A percentile compares a stretch with the other conserved stretches of the same genome.
phyloP scores from a whole-genome alignment of 1,284 basidiomycete genomes.

The Cryptococcus sp. region DNA sequence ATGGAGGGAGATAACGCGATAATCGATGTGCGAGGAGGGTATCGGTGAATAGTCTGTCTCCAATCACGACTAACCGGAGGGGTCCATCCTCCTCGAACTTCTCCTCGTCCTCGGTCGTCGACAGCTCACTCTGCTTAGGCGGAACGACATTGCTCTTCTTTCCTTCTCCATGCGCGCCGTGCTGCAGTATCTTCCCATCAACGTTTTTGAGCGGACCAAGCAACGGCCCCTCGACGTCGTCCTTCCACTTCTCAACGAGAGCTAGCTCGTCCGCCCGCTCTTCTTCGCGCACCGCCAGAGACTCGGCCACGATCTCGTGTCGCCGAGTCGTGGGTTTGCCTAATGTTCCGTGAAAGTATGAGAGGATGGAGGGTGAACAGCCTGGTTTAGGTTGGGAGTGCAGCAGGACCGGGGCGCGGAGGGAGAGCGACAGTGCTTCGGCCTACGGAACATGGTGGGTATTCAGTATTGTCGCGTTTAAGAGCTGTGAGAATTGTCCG shows the following conservation, averaged over 20 bases:
- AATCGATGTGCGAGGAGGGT: conserved; percentile 78
- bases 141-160: conserved; percentile 4
- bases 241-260: conserved; percentile 29
- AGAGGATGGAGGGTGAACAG: conserved; percentile 67
- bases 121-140: not conserved
- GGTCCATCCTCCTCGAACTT: conserved; percentile 42
- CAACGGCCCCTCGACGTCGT: conserved; percentile 38
- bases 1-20: conserved; percentile 32
- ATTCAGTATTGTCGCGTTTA: not conserved
- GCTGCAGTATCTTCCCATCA: not conserved
- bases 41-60: conserved; percentile 90
- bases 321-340: conserved; percentile 26
- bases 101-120: not conserved
- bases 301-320: conserved; percentile 6
- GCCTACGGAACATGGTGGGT: conserved; percentile 59
- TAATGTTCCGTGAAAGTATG: conserved; percentile 58
- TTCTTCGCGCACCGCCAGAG: conserved; percentile 14
- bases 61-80: conserved; percentile 70
- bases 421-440: conserved; percentile 75
- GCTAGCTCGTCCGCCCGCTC: conserved; percentile 32
- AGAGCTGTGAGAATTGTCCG: not conserved
- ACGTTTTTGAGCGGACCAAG: conserved; percentile 28
- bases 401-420: conserved; percentile 77
- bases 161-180: not conserved
- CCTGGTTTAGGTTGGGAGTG: conserved; percentile 77